A percentile compares a stretch with the other conserved stretches of the same genome.
These are phyloP conservation scores for Ciborinia camelliae DNA, from an alignment of 2,329 filamentous ascomycete genomes.

Conservation along the genomic window DNA sequence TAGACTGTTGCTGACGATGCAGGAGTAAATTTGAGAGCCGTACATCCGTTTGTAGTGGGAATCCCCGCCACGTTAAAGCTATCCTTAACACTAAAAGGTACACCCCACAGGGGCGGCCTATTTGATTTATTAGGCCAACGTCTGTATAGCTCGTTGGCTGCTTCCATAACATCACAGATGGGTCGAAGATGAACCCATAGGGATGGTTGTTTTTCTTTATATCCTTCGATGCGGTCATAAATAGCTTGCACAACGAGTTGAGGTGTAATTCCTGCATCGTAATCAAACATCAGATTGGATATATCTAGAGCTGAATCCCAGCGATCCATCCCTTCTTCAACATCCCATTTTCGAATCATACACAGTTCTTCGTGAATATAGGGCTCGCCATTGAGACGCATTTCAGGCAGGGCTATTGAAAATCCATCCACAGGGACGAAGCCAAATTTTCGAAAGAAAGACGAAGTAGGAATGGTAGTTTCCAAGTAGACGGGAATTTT, in stretches of 20 bases:
- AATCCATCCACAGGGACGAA: conserved; percentile 29
- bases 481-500: conserved; percentile 32
- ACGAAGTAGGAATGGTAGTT: conserved; percentile 27
- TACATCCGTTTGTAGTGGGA: conserved; percentile 46
- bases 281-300: conserved; percentile 28
- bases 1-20: conserved; percentile 45
- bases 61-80: conserved; percentile 48
- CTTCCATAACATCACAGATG: conserved; percentile 41
- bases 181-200: conserved; percentile 50
- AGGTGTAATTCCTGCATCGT: conserved; percentile 32
- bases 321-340: conserved; percentile 20
- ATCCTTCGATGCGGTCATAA: conserved; percentile 39
- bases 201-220: conserved; percentile 45
- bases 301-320: conserved; percentile 36
- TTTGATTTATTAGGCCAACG: conserved; percentile 41
- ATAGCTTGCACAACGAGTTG: conserved; percentile 32
- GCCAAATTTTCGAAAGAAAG: conserved; percentile 30
- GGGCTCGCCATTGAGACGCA: conserved; percentile 4
- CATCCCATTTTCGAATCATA: conserved; percentile 30
- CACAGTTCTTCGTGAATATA: conserved; percentile 32
- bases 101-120: conserved; percentile 48
- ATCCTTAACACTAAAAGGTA: conserved; percentile 51
- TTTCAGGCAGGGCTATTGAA: conserved; percentile 27
- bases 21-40: conserved; percentile 46
- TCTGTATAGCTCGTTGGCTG: conserved; percentile 42